phyloP scores from a whole-genome alignment of 1,139 yeast species.

The Arxiozyma heterogenica region DNA sequence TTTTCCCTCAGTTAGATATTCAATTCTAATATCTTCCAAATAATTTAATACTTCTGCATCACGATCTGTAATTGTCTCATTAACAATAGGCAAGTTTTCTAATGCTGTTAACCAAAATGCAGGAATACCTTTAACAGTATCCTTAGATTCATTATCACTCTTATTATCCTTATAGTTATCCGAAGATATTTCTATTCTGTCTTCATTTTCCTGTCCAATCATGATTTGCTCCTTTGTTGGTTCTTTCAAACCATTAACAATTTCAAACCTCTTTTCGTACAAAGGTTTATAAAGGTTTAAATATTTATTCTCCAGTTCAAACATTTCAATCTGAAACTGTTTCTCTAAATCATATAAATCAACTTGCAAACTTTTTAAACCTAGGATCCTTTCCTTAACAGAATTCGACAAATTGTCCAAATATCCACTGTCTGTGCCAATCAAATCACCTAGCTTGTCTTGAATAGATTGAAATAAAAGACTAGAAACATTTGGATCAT shows the following conservation, averaged over 20 bases:
- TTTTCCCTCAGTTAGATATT: conserved; percentile 55
- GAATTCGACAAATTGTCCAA: conserved; percentile 65
- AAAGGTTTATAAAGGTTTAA: conserved; percentile 68
- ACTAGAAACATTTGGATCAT: conserved; percentile 18
- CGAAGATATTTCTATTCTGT: conserved; percentile 34
- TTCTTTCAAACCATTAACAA: conserved; percentile 63
- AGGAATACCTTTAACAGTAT: conserved; percentile 66
- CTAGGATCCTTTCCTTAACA: conserved; percentile 70
- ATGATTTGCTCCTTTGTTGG: conserved; percentile 73
- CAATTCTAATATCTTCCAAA: conserved; percentile 66
- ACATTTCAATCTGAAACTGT: conserved; percentile 81
- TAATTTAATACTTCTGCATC: conserved; percentile 75
- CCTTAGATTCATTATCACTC: conserved; percentile 43
- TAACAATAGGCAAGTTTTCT: conserved; percentile 72
- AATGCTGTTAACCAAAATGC: conserved; percentile 95
- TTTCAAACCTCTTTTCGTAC: conserved; percentile 61
- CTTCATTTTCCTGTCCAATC: conserved; percentile 60
- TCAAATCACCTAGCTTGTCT: conserved; percentile 75
- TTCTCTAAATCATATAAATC: conserved; percentile 78
- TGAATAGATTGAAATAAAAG: conserved; percentile 53
- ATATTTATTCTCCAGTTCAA: conserved; percentile 78
- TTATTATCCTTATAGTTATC: conserved; percentile 40
- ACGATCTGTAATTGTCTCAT: conserved; percentile 82
- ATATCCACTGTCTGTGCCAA: conserved; percentile 84
- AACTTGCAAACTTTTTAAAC: conserved; percentile 76